phyloP scores from a whole-genome alignment of 2,329 filamentous ascomycete species.

The Pseudocercospora pini-densiflorae region DNA sequence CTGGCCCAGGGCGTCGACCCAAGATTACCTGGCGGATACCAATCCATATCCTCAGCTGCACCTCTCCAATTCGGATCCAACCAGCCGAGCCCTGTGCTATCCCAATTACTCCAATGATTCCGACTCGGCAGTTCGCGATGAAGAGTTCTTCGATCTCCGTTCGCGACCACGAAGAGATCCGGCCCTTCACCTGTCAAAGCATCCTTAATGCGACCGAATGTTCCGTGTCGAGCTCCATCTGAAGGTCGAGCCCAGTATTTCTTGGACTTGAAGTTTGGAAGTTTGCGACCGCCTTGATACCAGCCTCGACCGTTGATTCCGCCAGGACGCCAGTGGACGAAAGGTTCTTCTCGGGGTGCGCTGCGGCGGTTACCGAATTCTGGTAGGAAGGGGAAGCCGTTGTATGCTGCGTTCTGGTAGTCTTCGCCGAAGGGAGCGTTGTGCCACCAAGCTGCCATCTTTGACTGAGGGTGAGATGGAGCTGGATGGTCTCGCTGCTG shows the following conservation, averaged over 20 bases:
- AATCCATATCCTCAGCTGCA: slow-evolving; percentile 40
- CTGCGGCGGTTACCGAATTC: slow-evolving; percentile 32
- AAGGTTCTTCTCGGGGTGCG: slow-evolving; percentile 35
- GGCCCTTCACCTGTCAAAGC: slow-evolving; percentile 48
- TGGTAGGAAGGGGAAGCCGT: slow-evolving; percentile 32
- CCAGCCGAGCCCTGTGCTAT: slow-evolving; percentile 29
- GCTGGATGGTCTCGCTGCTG: background rate
- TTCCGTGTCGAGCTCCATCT: slow-evolving; percentile 46
- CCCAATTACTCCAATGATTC: slow-evolving; percentile 44
- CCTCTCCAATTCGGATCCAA: slow-evolving; percentile 43
- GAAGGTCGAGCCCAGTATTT: slow-evolving; percentile 52
- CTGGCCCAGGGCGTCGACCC: slow-evolving; percentile 29
- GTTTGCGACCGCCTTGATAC: slow-evolving; percentile 31
- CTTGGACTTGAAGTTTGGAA: slow-evolving; percentile 39
- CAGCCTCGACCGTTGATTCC: slow-evolving; percentile 25
- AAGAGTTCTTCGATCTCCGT: slow-evolving; percentile 44
- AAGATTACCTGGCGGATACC: slow-evolving; percentile 37
- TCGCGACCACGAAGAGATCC: slow-evolving; percentile 51
- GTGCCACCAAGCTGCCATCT: slow-evolving; percentile 27
- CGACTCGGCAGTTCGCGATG: slow-evolving; percentile 44
- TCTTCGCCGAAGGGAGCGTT: slow-evolving; percentile 26
- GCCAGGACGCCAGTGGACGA: slow-evolving; percentile 28
- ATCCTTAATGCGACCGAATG: slow-evolving; percentile 49
- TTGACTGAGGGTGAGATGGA: background rate
- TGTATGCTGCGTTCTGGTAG: slow-evolving; percentile 29